Evolutionary conservation across 495 filamentous ascomycete genomes (phyloP), one percentile per base, ranked within the genome.

Genomic region (Podospora didyma): DNA sequence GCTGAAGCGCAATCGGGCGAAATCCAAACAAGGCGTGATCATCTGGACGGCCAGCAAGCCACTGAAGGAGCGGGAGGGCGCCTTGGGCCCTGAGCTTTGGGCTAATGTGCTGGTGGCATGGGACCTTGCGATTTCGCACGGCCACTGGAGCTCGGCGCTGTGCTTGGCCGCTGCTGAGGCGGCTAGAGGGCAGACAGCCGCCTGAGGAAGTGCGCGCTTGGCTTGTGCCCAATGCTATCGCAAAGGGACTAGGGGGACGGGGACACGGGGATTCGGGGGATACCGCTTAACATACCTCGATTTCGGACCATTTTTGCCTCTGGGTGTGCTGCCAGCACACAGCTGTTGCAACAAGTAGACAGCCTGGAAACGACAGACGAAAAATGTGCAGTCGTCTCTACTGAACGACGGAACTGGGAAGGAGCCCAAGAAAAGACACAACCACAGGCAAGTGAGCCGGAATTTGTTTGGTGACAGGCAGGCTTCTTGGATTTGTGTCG

Each of bases 201-300:
- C 26, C 26, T 4, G 26, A 31, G 26, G 4, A 31, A 9, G 26
- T 31, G 9, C 9, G 26, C 26, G 26, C 26, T 31, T 31, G 26
- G 26, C 26, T 31, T 31, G 26, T 31, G 26, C 9, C 26, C 26
- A 31, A 31, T 21, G 19, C 12, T 46, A 22, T 22, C 22, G 46
- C 11, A 47, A 47, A 47, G 4, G 26, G 26, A 31, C 26, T 31
- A 31, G 9, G 26, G 9, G 26, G 4, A 3, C 26, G 9, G 26
- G 26, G 26, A 9, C 9, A 31, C 26, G 7, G 46, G 9, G 17
- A 24, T 9, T 51, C 37, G 49, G 31, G 49, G n/a, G 11, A 9
- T 12, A 51, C 78, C n/a, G n/a, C n/a, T n/a, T n/a, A n/a, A 69
- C 78, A 69, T 61, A 81, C 78, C 76, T 67, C 78, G 74, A 75